Evolutionary conservation across 2,329 filamentous ascomycete genomes (phyloP).

Genomic region (Colletotrichum liriopes): DNA sequence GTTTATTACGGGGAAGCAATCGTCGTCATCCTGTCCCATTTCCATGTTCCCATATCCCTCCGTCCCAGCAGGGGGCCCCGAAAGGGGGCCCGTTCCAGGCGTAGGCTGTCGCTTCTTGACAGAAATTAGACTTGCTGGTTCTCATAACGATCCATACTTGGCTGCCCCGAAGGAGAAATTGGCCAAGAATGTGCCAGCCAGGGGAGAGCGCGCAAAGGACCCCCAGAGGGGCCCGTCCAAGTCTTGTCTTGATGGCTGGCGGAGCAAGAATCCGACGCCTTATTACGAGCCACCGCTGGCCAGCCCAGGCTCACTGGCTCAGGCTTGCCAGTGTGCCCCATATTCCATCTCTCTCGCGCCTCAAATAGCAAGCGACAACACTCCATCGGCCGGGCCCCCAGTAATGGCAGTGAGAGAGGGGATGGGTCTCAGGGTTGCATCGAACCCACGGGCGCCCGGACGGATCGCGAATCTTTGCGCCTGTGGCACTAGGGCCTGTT

Average conservation of each 20-base stretch:
- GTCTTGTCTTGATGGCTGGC: constrained; percentile 41
- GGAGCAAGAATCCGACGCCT: constrained; percentile 33
- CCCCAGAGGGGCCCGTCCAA: constrained; percentile 26
- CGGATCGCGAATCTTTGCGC: constrained; percentile 43
- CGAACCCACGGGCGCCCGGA: constrained; percentile 37
- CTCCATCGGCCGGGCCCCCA: constrained; percentile 27
- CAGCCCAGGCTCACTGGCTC: constrained; percentile 20
- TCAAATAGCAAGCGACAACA: constrained; percentile 40
- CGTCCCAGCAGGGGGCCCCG: constrained; percentile 13
- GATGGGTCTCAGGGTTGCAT: constrained; percentile 40
- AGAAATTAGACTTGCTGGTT: constrained; percentile 34
- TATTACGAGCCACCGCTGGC: constrained; percentile 39
- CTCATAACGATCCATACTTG: constrained; percentile 41
- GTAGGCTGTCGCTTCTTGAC: constrained; percentile 32
- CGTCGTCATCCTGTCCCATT: constrained; percentile 33
- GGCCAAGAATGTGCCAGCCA: constrained; percentile 39
- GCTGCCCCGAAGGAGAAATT: constrained; percentile 40
- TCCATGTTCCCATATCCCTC: constrained; percentile 21
- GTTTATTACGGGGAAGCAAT: constrained; percentile 34
- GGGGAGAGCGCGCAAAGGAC: constrained; percentile 23
- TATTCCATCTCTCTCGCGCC: constrained; percentile 32
- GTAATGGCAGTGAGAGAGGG: constrained; percentile 17
- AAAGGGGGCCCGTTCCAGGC: constrained; percentile 33
- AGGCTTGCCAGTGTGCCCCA: constrained; percentile 17
- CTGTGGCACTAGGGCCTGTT: constrained; percentile 39